Evolutionary conservation across 2,329 filamentous ascomycete genomes (phyloP).

Genomic region (Teratosphaeria gauchensis): DNA sequence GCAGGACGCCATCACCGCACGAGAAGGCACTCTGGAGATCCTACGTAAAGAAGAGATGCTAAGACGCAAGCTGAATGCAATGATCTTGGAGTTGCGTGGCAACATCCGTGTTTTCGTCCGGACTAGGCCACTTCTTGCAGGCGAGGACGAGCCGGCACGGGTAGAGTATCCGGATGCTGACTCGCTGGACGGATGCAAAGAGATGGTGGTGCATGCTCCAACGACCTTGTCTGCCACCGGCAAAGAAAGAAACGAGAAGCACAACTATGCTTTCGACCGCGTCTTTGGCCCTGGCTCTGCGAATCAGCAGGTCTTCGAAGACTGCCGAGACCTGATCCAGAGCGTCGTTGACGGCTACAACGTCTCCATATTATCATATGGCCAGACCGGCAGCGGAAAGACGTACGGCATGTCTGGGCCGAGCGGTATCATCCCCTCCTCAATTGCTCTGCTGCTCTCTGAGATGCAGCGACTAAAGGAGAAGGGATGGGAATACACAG

Average conservation of each 20-base stretch:
- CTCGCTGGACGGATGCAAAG: slow-evolving; percentile 67
- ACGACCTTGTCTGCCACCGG: slow-evolving; percentile 77
- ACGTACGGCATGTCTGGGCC: slow-evolving; percentile 88
- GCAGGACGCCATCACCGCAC: slow-evolving; percentile 63
- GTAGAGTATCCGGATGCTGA: slow-evolving; percentile 65
- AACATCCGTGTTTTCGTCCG: slow-evolving; percentile 98
- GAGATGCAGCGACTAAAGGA: slow-evolving; percentile 74
- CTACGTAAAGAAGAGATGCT: slow-evolving; percentile 85
- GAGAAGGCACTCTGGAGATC: slow-evolving; percentile 65
- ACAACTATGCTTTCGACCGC: slow-evolving; percentile 84
- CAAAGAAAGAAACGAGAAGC: slow-evolving; percentile 64
- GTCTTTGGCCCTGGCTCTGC: slow-evolving; percentile 71
- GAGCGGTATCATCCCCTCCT: slow-evolving; percentile 91
- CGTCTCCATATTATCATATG: slow-evolving; percentile 97
- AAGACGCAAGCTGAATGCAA: slow-evolving; percentile 86
- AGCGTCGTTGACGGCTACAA: slow-evolving; percentile 96
- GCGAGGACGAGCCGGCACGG: slow-evolving; percentile 54
- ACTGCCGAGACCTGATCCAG: slow-evolving; percentile 94
- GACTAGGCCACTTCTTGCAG: slow-evolving; percentile 65
- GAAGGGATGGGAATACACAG: slow-evolving; percentile 88
- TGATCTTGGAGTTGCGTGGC: slow-evolving; percentile 93
- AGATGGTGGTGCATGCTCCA: slow-evolving; percentile 73
- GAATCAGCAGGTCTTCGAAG: slow-evolving; percentile 84
- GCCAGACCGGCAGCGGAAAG: slow-evolving; percentile 94
- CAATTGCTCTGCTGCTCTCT: slow-evolving; percentile 87